phyloP scores from a whole-genome alignment of 352 stramenopile species.

The Pythium inflatum region DNA sequence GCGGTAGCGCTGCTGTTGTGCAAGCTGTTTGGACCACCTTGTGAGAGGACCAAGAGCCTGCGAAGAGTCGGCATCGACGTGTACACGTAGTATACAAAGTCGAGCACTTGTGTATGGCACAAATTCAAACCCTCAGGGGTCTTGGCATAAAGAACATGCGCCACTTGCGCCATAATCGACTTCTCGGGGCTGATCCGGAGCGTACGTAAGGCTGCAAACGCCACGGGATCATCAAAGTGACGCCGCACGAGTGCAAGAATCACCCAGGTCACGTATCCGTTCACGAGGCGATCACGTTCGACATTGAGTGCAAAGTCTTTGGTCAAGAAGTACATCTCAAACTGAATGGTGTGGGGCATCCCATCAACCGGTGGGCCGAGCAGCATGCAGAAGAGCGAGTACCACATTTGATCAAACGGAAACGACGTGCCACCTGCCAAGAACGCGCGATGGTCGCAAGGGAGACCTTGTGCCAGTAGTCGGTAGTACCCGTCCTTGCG shows the following conservation, averaged over 20 bases:
- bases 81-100: constrained; percentile 54
- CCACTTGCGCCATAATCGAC: constrained; percentile 29
- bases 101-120: constrained; percentile 54
- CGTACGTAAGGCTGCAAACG: constrained; percentile 30
- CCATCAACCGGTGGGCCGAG: constrained; percentile 67
- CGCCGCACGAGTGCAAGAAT: constrained; percentile 60
- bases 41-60: constrained; percentile 10
- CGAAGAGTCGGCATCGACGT: constrained; percentile 25
- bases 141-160: constrained; percentile 22
- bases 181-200: constrained; percentile 27
- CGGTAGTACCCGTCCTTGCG: constrained; percentile 75
- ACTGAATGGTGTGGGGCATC: constrained; percentile 58
- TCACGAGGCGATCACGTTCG: constrained; percentile 53
- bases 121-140: background rate
- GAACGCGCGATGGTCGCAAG: constrained; percentile 45
- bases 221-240: constrained; percentile 55
- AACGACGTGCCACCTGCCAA: constrained; percentile 30
- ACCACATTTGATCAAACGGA: constrained; percentile 75
- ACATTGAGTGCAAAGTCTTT: constrained; percentile 80
- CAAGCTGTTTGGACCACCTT: constrained; percentile 2
- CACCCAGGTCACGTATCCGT: constrained; percentile 53
- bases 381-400: constrained; percentile 65
- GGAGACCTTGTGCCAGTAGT: constrained; percentile 62
- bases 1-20: constrained; percentile 21
- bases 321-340: constrained; percentile 63